Evolutionary conservation across 768 basidiomycete species (phyloP), one percentile per base, ranked within the genome.

Genomic region (Cantharellus anzutake): DNA sequence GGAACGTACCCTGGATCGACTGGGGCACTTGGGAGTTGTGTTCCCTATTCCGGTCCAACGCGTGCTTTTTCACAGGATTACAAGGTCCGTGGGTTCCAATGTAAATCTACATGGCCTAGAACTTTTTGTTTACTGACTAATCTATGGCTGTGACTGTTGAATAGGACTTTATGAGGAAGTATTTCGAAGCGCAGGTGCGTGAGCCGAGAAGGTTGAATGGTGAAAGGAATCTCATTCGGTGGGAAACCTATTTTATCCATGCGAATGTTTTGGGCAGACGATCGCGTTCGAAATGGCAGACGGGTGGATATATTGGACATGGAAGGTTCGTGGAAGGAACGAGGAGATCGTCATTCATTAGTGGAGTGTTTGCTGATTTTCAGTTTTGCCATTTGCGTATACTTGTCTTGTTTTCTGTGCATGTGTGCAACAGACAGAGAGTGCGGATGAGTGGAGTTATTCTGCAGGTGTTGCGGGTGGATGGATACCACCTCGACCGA

Each of bases 231-330:
- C 44, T 11, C 29, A 48, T 48, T 48, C 29, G 11, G 44, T 48
- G 44, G 29, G 11, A 48, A 48, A 29, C 20, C 20, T 29, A 29
- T 29, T 29, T 48, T 48, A 48, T 48, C 29, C 11, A 48, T 29
- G 11, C 1, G 29, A 29, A 11, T 11, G 44, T 48, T 29, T 29
- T 29, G 29, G n/a, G 20, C 88, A 90, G 69, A 79, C 82, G 11
- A 78, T 77, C 60, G 75, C 85, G 57, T 86, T 83, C 34, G 87
- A 90, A 70, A 73, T 73, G 41, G 76, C 81, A 11, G 75, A 80
- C 51, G 83, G 84, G 20, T 86, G 84, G 84, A 72, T 83, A 3
- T 84, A 75, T 63, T 85, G 83, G 83, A 79, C 83, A 4, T 86
- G 84, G 84, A 86, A 84, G 76, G 82, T 80, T 55, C 35, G 75